phyloP scores from a whole-genome alignment of 257 asterid species.

The Ehretia macrophylla region DNA sequence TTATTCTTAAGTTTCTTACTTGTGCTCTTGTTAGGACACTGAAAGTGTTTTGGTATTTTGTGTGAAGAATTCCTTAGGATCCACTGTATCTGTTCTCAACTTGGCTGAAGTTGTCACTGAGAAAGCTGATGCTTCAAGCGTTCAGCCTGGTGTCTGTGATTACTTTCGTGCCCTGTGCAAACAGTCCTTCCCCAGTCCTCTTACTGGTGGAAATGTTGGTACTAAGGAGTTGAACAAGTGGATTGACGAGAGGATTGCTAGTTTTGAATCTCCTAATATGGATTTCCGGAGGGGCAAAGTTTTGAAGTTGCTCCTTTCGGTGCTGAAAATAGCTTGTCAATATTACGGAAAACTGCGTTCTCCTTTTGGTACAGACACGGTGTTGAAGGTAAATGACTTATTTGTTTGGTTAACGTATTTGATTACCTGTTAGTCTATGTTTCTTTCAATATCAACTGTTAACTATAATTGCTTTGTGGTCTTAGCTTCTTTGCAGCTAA shows the following conservation, averaged over 20 bases:
- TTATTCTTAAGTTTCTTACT: conserved; percentile 13
- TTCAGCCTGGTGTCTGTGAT: conserved; percentile 40
- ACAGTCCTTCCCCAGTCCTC: conserved; percentile 84
- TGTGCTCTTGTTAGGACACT: conserved; percentile 12
- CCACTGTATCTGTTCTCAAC: conserved; percentile 66
- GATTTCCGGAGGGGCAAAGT: conserved; percentile 60
- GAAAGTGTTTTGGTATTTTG: conserved; percentile 19
- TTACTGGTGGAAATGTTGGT: conserved; percentile 74
- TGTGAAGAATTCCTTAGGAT: conserved; percentile 59
- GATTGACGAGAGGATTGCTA: conserved; percentile 78
- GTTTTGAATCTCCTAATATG: conserved; percentile 35
- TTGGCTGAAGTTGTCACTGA: conserved; percentile 59
- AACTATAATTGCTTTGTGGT: background rate
- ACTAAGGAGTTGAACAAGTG: conserved; percentile 81
- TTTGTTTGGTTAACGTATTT: background rate
- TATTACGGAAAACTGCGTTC: conserved; percentile 88
- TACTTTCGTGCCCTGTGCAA: conserved; percentile 66
- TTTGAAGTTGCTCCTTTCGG: conserved; percentile 65
- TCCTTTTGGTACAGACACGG: conserved; percentile 75
- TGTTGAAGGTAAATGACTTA: conserved; percentile 45
- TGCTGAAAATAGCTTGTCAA: conserved; percentile 81
- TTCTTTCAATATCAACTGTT: no score
- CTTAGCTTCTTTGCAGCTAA: no score
- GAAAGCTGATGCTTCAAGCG: conserved; percentile 37
- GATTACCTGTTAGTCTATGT: no score